A percentile compares a stretch with the other conserved stretches of the same genome.
Conservation (phyloP, 2,329 filamentous ascomycete genomes). For the Colletotrichum paranaense region DNA sequence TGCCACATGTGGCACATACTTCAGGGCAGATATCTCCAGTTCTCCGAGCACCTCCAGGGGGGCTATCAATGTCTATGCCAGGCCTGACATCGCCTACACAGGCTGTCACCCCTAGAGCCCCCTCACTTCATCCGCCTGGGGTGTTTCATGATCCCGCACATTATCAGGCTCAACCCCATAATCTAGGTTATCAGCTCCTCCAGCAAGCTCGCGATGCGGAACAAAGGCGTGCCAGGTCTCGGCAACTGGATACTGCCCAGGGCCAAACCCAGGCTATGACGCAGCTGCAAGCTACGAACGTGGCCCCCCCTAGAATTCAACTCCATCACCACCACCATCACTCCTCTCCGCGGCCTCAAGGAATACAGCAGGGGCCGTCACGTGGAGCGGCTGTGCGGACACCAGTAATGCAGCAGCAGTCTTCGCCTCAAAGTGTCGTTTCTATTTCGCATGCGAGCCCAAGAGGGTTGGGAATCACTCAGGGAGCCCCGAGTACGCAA, state of each 20-base stretch:
- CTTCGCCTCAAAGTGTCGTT: not conserved
- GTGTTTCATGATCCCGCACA: not conserved
- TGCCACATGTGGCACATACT: conserved; percentile 4
- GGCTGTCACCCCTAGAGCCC: not conserved
- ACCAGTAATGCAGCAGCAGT: not conserved
- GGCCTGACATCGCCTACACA: conserved; percentile 13
- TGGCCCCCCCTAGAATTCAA: not conserved
- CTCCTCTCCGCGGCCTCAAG: not conserved
- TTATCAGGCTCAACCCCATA: not conserved
- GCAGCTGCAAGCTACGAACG: not conserved
- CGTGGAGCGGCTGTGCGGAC: not conserved
- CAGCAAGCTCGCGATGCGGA: conserved; percentile 9
- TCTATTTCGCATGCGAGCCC: not conserved
- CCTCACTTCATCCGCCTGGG: not conserved
- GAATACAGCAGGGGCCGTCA: not conserved
- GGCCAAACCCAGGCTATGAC: not conserved
- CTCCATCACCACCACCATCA: not conserved
- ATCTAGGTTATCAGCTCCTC: not conserved
- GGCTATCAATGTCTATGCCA: conserved; percentile 20
- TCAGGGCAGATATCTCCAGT: conserved; percentile 17
- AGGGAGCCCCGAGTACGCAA: not conserved
- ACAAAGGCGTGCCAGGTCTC: not conserved
- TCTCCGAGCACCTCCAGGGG: conserved; percentile 22
- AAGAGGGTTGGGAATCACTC: not conserved
- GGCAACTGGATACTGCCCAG: not conserved